phyloP scores from a whole-genome alignment of 768 basidiomycete genomes.

The Obba rivulosa region DNA sequence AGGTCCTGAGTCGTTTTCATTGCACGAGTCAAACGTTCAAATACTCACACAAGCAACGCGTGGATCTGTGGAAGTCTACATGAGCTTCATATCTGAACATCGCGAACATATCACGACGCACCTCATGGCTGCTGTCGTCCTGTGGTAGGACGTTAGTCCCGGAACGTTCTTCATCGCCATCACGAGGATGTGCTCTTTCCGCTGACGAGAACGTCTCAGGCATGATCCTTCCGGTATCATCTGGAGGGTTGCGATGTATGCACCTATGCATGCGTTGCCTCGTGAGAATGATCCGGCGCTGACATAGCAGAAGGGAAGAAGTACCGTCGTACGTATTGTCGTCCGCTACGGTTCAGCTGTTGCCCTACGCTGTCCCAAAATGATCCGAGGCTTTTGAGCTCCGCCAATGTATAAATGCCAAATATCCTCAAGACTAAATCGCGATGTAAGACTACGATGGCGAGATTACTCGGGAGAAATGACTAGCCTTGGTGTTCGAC shows the following conservation, averaged over 20 bases:
- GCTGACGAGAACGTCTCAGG: slow-evolving; percentile 48
- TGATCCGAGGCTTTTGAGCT: slow-evolving; percentile 29
- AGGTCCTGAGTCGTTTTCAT: neutral
- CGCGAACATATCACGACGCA: slow-evolving; percentile 13
- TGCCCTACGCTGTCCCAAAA: slow-evolving; percentile 43
- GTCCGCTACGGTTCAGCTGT: slow-evolving; percentile 38
- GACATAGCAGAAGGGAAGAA: neutral
- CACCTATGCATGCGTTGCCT: slow-evolving; percentile 34
- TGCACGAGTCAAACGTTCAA: neutral
- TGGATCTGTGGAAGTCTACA: slow-evolving; percentile 38
- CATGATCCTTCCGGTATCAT: slow-evolving; percentile 34
- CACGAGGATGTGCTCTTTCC: slow-evolving; percentile 9
- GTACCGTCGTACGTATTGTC: slow-evolving; percentile 50
- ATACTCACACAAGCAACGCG: slow-evolving; percentile 46
- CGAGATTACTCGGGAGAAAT: neutral
- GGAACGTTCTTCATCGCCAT: neutral
- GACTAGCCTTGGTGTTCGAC: slow-evolving; percentile 33
- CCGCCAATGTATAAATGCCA: slow-evolving; percentile 45
- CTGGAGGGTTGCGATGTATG: slow-evolving; percentile 33
- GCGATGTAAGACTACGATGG: slow-evolving; percentile 28
- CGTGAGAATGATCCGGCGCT: neutral
- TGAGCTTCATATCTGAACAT: neutral
- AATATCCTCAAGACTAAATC: slow-evolving; percentile 42
- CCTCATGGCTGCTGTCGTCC: slow-evolving; percentile 43
- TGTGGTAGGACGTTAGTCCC: slow-evolving; percentile 29